phyloP scores from a whole-genome alignment of 2,329 filamentous ascomycete species.

The Xylariaceae sp. region DNA sequence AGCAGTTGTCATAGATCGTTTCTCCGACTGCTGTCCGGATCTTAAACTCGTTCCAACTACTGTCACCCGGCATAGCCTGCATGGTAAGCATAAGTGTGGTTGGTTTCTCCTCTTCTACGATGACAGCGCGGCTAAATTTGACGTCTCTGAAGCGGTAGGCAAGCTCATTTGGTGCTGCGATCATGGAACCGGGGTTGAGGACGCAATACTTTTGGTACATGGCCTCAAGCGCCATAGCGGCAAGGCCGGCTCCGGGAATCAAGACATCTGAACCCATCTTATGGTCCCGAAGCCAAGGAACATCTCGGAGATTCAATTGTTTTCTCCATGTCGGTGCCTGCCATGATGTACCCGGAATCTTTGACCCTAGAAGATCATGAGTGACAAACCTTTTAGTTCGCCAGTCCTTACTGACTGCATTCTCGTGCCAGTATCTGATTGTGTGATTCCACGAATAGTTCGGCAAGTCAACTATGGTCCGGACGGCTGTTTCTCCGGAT shows the following conservation, averaged over 20 bases:
- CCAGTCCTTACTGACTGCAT: conserved; percentile 21
- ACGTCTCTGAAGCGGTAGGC: conserved; percentile 22
- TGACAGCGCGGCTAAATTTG: conserved; percentile 2
- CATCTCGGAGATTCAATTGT: conserved; percentile 8
- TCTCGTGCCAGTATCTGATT: conserved; percentile 23
- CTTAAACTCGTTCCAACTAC: conserved; percentile 26
- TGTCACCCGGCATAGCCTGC: conserved; percentile 4
- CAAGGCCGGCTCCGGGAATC: conserved; percentile 37
- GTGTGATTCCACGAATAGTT: conserved; percentile 27
- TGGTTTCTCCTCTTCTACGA: conserved; percentile 16
- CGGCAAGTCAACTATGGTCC: conserved; percentile 21
- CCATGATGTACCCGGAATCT: conserved; percentile 17
- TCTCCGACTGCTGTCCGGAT: conserved; percentile 12
- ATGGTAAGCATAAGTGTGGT: conserved; percentile 9
- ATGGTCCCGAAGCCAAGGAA: conserved; percentile 45
- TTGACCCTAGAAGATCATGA: conserved; percentile 22
- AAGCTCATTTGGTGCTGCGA: conserved; percentile 8
- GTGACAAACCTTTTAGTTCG: conserved; percentile 9
- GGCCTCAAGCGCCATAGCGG: conserved; percentile 32
- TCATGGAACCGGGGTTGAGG: not conserved
- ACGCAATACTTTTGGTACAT: conserved; percentile 23
- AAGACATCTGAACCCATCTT: conserved; percentile 40
- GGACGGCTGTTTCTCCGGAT: not conserved
- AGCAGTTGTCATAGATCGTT: conserved; percentile 16
- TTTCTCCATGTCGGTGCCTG: conserved; percentile 12